Base-by-base conservation (phyloP, 2,329 filamentous ascomycete genomes). In the Diplodia sapinea region DNA sequence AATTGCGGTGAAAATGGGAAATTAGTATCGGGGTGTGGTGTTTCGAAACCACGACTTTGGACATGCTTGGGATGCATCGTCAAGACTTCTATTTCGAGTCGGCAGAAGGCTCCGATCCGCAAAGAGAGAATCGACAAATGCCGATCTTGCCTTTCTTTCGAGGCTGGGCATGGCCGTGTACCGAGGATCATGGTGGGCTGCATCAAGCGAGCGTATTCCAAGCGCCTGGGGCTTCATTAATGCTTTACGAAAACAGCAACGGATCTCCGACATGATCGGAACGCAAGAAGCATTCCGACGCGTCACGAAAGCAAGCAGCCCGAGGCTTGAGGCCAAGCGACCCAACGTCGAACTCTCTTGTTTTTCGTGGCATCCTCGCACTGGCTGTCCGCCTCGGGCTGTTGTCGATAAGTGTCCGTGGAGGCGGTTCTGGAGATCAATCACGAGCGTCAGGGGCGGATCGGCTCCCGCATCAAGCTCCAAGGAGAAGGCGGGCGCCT, bases 351-450 rank as follows among this genome's bases (percentile, higher is more conserved):
- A 26, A 4, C 26, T 26, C 23, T 26, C 26, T 26, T 26, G 40
- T 17, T 33, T 40, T 29, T 38, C n/a, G 23, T 59, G 8, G 33
- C 40, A 49, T 26, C 7, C 11, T 38, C 36, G 7, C 9, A 23
- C 36, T 13, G 38, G 47, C 26, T 26, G 43, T 13, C 29, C 17
- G 59, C 59, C 59, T 36, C 59, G 43, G 59, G 59, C 43, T 26
- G 59, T 11, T 63, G 59, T 51, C 59, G 59, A 63, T 63, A 63
- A 63, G 47, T 63, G 59, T 29, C 47, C 43, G 59, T 3, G 9
- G 36, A 38, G 36, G 36, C 36, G 36, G 36, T 62, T 36, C 29
- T 33, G 57, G 43, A 62, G 57, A 62, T 62, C 57, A 62, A 50
- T 62, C 57, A 12, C 13, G 20, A 51, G 59, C 50, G 47, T 51